Percentiles rank a stretch among this genome's conserved stretches.
These are phyloP conservation scores for Aspergillus sp. DNA, from an alignment of 2,329 filamentous ascomycete genomes.

Conservation along the genomic window DNA sequence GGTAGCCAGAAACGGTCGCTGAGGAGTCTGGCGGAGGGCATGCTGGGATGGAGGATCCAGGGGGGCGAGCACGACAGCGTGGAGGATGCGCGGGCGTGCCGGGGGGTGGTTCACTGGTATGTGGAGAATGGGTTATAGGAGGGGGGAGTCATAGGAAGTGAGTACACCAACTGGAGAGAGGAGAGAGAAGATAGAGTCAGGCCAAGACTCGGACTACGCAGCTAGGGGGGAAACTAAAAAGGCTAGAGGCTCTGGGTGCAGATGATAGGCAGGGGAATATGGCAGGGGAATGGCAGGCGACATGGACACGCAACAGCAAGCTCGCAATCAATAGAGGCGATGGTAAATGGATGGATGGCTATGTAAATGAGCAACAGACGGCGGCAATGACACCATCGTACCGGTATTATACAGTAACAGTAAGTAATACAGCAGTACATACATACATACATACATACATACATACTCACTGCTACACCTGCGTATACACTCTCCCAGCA, in stretches of 20 bases:
- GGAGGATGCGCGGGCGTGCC: slow-evolving; percentile 38
- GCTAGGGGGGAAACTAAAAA: neutral
- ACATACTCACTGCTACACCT: too few species aligned
- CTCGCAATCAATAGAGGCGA: neutral
- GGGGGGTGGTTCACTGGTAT: slow-evolving; percentile 36
- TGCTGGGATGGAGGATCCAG: slow-evolving; percentile 16
- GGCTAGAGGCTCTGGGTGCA: neutral
- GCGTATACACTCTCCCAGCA: too few species aligned
- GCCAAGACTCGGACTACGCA: too few species aligned
- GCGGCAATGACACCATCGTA: slow-evolving; percentile 22
- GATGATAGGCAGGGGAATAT: neutral
- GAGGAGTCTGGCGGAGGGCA: slow-evolving; percentile 10
- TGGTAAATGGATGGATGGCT: neutral
- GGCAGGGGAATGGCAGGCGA: neutral
- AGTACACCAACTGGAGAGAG: neutral
- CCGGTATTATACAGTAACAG: too few species aligned
- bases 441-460: too few species aligned
- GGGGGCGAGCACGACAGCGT: slow-evolving; percentile 33
- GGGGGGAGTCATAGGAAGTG: too few species aligned
- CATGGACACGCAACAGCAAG: too few species aligned
- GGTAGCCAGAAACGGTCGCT: slow-evolving; percentile 7
- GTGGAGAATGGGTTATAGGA: slow-evolving; percentile 7
- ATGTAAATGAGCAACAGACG: slow-evolving; percentile 1
- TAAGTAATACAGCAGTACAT: too few species aligned
- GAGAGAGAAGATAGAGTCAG: slow-evolving; percentile 1